Evolutionary conservation across 495 filamentous ascomycete species (phyloP), one percentile per base, ranked within the genome.

Genomic region (Penicillium alfredii): DNA sequence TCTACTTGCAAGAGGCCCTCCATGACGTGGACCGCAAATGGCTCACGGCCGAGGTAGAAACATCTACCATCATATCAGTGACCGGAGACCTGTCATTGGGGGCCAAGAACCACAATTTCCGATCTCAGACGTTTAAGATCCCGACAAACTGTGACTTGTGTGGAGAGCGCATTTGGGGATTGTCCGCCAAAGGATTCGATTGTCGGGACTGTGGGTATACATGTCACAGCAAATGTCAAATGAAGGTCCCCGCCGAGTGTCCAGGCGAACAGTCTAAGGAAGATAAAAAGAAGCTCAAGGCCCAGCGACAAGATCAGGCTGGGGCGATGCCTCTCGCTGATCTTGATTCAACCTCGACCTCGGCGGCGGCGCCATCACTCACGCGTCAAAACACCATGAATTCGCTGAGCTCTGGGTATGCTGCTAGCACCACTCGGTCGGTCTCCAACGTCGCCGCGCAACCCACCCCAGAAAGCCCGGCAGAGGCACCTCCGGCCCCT

Each of bases 111-210:
- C 92, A 99, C 61, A 88, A 90, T 47, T 97, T 99, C 75, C 92
- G 90, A 57, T 82, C 86, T 21, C 85, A 95, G 48, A 97, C 89
- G 0, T 97, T 96, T 73, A 97, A 95, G 54, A 94, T 99, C 35
- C 93, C 93, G 0, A 99, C 92, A 4, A 97, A 96, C 55, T 99
- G 92, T 60, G 90, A 99, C 53, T 71, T 94, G 4, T 99, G 92
- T 45, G 87, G 88, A 4, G 92, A 99, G 46, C 76, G 90, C 7
- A 94, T 97, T 55, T 97, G 92, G 92, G 92, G 92, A 3, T 56
- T 99, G 9, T 88, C 84, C 2, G 92, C 92, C 15, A 97, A 97
- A 62, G 92, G 93, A 2, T 94, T 93, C 42, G 86, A 88, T 57
- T 99, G 92, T 55, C 77, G 81, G 41, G 88, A 95, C 55, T 99